Conservation (phyloP, 2,329 filamentous ascomycete genomes). For the Cercospora berteroae region DNA sequence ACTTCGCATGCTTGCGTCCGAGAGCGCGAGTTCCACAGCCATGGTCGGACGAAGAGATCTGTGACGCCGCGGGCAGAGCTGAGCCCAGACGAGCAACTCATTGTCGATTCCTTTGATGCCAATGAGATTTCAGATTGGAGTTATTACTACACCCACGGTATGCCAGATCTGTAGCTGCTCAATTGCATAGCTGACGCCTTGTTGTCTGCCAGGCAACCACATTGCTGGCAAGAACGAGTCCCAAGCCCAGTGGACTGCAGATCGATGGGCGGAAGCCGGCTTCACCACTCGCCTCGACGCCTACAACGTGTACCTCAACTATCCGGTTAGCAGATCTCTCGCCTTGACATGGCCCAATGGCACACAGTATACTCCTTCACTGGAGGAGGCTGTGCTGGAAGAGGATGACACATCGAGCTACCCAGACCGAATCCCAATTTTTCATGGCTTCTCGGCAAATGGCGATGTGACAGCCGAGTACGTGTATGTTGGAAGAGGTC, state of each 20-base stretch:
- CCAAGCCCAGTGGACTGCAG: constrained; percentile 49
- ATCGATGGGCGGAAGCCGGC: constrained; percentile 47
- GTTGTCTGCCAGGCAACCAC: constrained; percentile 29
- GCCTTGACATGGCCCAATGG: constrained; percentile 55
- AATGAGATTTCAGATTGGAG: constrained; percentile 36
- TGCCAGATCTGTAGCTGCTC: background rate
- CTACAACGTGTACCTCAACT: constrained; percentile 47
- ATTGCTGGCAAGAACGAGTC: constrained; percentile 48
- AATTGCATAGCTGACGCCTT: background rate
- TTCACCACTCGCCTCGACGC: constrained; percentile 40
- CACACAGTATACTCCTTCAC: constrained; percentile 63
- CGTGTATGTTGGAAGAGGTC: constrained; percentile 34
- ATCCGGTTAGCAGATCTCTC: constrained; percentile 45
- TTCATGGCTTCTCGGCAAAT: constrained; percentile 50
- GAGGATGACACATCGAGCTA: constrained; percentile 28
- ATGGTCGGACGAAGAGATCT: constrained; percentile 1
- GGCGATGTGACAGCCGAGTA: constrained; percentile 49
- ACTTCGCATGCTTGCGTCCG: background rate
- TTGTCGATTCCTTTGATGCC: constrained; percentile 44
- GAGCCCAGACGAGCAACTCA: constrained; percentile 40
- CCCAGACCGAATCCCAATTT: constrained; percentile 38
- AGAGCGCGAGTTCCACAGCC: constrained; percentile 1
- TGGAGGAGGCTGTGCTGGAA: constrained; percentile 30
- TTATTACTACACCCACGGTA: constrained; percentile 45
- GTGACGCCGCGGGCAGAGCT: constrained; percentile 24